phyloP scores from a whole-genome alignment of 2,329 filamentous ascomycete species.

The Metarhizium album region DNA sequence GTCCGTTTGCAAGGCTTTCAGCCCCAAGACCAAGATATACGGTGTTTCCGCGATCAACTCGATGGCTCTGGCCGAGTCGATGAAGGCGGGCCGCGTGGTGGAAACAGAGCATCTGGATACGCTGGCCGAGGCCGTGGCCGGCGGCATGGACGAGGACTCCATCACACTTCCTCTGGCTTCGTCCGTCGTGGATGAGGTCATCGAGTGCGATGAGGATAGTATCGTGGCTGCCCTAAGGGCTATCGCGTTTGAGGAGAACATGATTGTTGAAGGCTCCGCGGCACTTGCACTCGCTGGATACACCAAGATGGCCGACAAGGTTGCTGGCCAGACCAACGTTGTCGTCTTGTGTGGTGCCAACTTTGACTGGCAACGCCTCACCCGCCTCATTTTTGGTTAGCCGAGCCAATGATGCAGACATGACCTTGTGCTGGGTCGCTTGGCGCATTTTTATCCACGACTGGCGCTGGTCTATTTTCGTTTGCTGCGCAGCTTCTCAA shows the following conservation, averaged over 20 bases:
- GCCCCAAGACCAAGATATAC: slow-evolving; percentile 10
- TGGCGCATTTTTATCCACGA: background rate
- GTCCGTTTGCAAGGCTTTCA: slow-evolving; percentile 14
- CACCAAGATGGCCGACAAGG: slow-evolving; percentile 6
- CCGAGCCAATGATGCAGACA: too few relatives aligned
- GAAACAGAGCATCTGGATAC: slow-evolving; percentile 14
- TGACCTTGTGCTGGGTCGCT: too few relatives aligned
- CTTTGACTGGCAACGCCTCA: background rate
- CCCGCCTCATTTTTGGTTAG: background rate
- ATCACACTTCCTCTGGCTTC: slow-evolving; percentile 12
- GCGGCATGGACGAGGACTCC: slow-evolving; percentile 14
- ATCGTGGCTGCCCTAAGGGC: slow-evolving; percentile 9
- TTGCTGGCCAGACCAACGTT: slow-evolving; percentile 10
- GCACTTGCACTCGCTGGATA: slow-evolving; percentile 14
- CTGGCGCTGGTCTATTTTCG: background rate
- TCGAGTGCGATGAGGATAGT: slow-evolving; percentile 12
- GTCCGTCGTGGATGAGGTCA: slow-evolving; percentile 12
- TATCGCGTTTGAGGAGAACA: slow-evolving; percentile 13
- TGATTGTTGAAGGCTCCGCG: slow-evolving; percentile 15
- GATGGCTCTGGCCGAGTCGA: slow-evolving; percentile 12
- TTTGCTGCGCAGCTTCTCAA: background rate
- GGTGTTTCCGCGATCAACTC: slow-evolving; percentile 13
- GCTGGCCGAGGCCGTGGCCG: slow-evolving; percentile 14
- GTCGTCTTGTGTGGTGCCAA: slow-evolving; percentile 13
- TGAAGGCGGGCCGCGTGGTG: slow-evolving; percentile 11